Base-by-base conservation (phyloP, 805 yeast genomes). In the Starmerella floricola region DNA sequence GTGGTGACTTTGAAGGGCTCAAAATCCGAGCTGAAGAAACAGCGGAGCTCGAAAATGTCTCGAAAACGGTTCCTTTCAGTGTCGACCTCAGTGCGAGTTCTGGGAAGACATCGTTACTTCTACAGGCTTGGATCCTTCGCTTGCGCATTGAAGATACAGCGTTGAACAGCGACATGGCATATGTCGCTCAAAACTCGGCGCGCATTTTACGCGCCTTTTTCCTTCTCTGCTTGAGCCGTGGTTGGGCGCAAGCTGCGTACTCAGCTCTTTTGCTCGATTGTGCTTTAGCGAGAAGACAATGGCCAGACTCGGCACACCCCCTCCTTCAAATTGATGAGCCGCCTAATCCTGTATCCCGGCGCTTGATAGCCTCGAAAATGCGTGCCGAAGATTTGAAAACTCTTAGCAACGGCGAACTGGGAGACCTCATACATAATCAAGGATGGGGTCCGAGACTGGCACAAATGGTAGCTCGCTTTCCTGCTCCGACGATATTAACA, bases 181-280 rank as follows among this genome's bases (percentile, higher is more conserved):
- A 91, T 58, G 94, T 91, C 43, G 96, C 97, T 1, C 98, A 91
- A 55, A 91, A 91, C 55, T 73, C 96, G 3, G 85, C 88, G 1
- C 77, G 99, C 66, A 88, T 91, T 27, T 76, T 94, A 51, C 73
- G 97, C 20, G 95, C 98, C 0, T 66, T 93, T 37, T 86, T 91
- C 53, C 63, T 87, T 48, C 76, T 91, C 47, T 93, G 94, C 29
- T 65, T 91, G 28, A 82, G 84, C 55, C 68, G 98, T 51, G 68
- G 93, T 44, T 91, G 99, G 99, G 95, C 97, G 1, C 60, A 64
- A 6, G 76, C 86, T 47, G 71, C 91, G 38, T 73, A 76, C 42
- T 72, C 79, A 5, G 71, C 87, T 72, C 63, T 91, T 23, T 72
- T 84, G 6, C 67, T 91, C 17, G 88, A 96, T 59, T 84, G 86